phyloP scores from a whole-genome alignment of 1,284 basidiomycete genomes.

The Cryptococcus sp. region DNA sequence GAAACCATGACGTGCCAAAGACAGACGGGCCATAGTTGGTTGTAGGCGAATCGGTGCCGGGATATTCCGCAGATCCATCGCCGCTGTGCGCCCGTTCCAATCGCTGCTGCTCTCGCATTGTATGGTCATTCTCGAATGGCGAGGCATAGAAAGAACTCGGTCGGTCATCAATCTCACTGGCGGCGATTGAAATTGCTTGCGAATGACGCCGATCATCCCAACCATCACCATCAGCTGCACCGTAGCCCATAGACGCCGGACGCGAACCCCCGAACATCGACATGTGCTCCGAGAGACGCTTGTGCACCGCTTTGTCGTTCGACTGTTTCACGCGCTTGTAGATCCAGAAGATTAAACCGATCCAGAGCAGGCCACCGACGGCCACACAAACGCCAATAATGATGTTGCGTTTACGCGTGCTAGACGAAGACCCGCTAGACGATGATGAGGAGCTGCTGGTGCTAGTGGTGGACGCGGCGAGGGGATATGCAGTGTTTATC shows the following conservation, averaged over 20 bases:
- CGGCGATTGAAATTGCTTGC: constrained; percentile 43
- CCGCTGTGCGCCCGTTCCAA: constrained; percentile 10
- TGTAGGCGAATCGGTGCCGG: constrained; percentile 9
- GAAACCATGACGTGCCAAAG: constrained; percentile 28
- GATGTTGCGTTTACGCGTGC: constrained; percentile 44
- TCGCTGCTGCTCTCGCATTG: constrained; percentile 29
- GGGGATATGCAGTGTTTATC: constrained; percentile 51
- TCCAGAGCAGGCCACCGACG: constrained; percentile 51
- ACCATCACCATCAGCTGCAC: constrained; percentile 4
- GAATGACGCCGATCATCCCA: constrained; percentile 31
- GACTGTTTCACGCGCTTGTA: constrained; percentile 51
- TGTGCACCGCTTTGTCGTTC: constrained; percentile 51
- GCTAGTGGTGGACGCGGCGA: constrained; percentile 33
- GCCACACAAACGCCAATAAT: constrained; percentile 54
- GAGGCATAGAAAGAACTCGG: constrained; percentile 54
- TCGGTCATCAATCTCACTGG: constrained; percentile 52
- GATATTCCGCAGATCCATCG: constrained; percentile 5
- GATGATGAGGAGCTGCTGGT: constrained; percentile 17
- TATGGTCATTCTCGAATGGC: constrained; percentile 49
- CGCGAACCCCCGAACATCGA: constrained; percentile 45
- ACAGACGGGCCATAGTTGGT: constrained; percentile 30
- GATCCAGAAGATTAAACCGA: constrained; percentile 51
- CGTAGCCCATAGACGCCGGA: constrained; percentile 19
- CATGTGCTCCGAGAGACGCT: constrained; percentile 53
- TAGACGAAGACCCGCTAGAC: constrained; percentile 9